Conservation (phyloP, 257 asterid species). For the Solanum chilense region DNA sequence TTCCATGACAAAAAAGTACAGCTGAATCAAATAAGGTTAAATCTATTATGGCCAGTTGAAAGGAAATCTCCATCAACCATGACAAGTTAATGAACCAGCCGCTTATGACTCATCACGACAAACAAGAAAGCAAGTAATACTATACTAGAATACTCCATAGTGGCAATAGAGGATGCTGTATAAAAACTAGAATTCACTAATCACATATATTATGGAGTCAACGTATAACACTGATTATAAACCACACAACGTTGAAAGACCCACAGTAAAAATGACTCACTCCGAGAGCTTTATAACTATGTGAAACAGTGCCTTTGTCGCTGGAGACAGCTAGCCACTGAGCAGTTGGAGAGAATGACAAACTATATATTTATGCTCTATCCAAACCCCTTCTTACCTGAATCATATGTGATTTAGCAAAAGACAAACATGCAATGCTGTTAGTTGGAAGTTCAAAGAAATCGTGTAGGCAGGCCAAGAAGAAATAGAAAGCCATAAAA, state of each 20-base stretch:
- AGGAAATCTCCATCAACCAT: neutral
- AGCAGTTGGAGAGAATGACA: constrained; percentile 73
- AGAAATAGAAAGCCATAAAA: neutral
- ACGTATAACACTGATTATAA: neutral
- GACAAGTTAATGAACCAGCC: neutral
- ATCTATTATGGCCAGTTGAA: neutral
- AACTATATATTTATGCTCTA: constrained; percentile 83
- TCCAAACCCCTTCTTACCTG: constrained; percentile 94
- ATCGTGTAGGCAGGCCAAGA: neutral
- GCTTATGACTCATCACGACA: neutral
- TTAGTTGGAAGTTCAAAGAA: neutral
- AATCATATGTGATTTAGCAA: constrained; percentile 3
- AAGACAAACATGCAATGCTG: neutral
- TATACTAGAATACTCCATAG: neutral
- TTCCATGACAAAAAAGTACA: neutral
- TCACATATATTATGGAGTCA: neutral
- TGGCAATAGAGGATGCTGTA: neutral
- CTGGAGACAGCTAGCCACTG: constrained; percentile 94
- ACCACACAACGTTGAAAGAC: neutral
- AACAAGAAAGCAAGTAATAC: neutral
- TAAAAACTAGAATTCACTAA: neutral
- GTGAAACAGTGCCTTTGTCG: constrained; percentile 61
- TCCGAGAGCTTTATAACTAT: neutral
- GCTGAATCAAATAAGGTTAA: neutral
- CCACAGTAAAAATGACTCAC: neutral